phyloP scores from a whole-genome alignment of 768 basidiomycete species.

The Lentinula lateritia region DNA sequence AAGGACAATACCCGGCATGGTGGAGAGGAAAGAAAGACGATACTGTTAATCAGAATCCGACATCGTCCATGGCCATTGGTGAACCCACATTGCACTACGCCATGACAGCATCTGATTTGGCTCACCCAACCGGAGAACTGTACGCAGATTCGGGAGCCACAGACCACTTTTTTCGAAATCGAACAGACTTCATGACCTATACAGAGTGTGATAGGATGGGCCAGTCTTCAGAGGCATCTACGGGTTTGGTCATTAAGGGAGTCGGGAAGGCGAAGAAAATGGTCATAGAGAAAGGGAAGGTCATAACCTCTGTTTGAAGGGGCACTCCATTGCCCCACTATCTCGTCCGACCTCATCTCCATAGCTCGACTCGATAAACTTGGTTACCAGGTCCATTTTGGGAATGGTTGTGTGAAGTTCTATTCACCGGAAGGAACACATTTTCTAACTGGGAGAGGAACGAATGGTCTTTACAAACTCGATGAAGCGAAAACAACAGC shows the following conservation, averaged over 20 bases:
- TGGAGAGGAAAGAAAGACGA: conserved; percentile 7
- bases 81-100: background rate
- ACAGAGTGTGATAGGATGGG: background rate
- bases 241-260: conserved; percentile 16
- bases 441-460: background rate
- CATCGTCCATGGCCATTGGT: background rate
- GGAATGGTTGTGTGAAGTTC: conserved; percentile 1
- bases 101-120: background rate
- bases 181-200: conserved; percentile 13
- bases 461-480: background rate
- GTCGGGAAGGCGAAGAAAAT: conserved; percentile 13
- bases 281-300: conserved; percentile 2
- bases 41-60: background rate
- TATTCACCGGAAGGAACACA: background rate
- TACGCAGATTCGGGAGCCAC: conserved; percentile 17
- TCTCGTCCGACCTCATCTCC: conserved; percentile 21
- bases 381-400: conserved; percentile 11
- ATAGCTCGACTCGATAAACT: conserved; percentile 13
- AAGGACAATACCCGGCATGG: conserved; percentile 11
- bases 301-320: conserved; percentile 12
- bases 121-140: background rate
- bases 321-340: conserved; percentile 19
- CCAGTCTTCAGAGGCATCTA: conserved; percentile 6
- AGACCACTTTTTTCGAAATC: conserved; percentile 18
- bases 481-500: background rate